Evolutionary conservation across 2,329 filamentous ascomycete species (phyloP).

Genomic region (Aspergillus uvarum): DNA sequence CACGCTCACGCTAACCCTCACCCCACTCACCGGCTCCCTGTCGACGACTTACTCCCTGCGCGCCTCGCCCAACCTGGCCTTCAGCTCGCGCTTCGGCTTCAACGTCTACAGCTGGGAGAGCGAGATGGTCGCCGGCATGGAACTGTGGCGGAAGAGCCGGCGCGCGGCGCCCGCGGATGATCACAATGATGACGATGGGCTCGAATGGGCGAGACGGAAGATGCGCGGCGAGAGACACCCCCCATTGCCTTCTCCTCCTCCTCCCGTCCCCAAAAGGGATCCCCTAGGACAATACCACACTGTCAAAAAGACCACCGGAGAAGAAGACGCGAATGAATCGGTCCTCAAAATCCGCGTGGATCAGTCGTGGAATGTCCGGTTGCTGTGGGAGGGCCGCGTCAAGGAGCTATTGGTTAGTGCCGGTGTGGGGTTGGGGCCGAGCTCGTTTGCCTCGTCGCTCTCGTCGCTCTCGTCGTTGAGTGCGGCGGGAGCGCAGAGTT

Average conservation of each 20-base stretch:
- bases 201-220: slow-evolving; percentile 43
- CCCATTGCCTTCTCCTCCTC: slow-evolving; percentile 17
- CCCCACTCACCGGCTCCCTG: slow-evolving; percentile 90
- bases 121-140: slow-evolving; percentile 85
- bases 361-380: slow-evolving; percentile 78
- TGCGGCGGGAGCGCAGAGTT: slow-evolving; percentile 23
- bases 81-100: slow-evolving; percentile 92
- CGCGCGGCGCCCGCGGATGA: slow-evolving; percentile 9
- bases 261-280: slow-evolving; percentile 8
- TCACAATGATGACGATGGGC: slow-evolving; percentile 48
- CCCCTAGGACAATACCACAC: not conserved
- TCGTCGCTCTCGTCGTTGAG: slow-evolving; percentile 25
- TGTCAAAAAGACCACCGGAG: slow-evolving; percentile 43
- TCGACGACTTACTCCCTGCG: slow-evolving; percentile 89
- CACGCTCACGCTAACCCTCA: slow-evolving; percentile 88
- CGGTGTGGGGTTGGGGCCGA: slow-evolving; percentile 75
- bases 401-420: slow-evolving; percentile 92
- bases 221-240: slow-evolving; percentile 30
- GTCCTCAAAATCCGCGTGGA: slow-evolving; percentile 89
- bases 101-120: slow-evolving; percentile 99
- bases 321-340: slow-evolving; percentile 66
- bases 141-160: slow-evolving; percentile 73
- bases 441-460: slow-evolving; percentile 33
- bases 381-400: slow-evolving; percentile 89
- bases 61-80: slow-evolving; percentile 75